Base-by-base conservation (phyloP, 139 green algal species). In the Chlamydomonas eustigma region DNA sequence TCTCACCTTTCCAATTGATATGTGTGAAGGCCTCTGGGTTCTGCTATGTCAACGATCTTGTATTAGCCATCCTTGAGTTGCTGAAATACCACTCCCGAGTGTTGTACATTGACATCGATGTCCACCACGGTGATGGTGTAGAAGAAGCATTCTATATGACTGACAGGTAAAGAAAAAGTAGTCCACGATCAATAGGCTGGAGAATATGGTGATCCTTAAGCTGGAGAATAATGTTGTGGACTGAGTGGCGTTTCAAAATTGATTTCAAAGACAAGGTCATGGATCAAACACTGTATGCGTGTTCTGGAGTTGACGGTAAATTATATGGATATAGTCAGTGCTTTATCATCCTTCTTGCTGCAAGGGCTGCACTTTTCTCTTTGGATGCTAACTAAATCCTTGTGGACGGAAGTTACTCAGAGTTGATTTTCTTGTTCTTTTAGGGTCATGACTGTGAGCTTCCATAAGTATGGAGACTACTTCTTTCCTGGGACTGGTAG, bases 21-120 rank as follows among this genome's bases (percentile, higher is more conserved):
- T 58, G 44, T 58, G 44, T 58, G 44, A 28, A 98, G 81, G 86
- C 86, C 0, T 80, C 73, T 70, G 94, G 95, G 4, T 99, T 99
- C 71, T 99, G 95, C 78, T 99, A 98, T 71, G 82, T 98, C 0
- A 99, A 99, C 78, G 95, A 99, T 81, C 87, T 98, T 36, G 95
- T 99, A 71, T 84, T 99, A 39, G 95, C 86, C 68, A 98, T 98
- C 32, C 81, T 99, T 66, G 96, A 99, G 85, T 88, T 99, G 74
- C 91, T 99, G 8, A 98, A 98, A 80, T 85, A 93, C 66, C 91
- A 99, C 79, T 78, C 90, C 0, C 87, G 95, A 65, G 87, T 93
- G 74, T 83, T 96, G 74, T 95, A 96, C 76, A 77, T 96, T 1
- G 92, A 97, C 83, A 93, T 97, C 32, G 94, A 98, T 80, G 90